Conservation (phyloP, 225 moss, liverwort and hornwort genomes). For the Pseudisothecium myosuroides region DNA sequence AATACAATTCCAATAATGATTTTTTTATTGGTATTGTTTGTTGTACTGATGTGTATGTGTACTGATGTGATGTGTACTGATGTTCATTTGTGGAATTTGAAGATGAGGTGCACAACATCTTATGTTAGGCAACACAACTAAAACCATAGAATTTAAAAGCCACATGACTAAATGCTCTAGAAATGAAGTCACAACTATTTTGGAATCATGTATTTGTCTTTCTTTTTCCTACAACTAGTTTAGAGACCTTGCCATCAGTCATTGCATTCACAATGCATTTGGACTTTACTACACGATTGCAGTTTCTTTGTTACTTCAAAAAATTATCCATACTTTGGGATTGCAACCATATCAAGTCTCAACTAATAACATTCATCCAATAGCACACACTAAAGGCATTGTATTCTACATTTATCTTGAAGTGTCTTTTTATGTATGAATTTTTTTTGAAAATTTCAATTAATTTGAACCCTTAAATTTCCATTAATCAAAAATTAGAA, state of each 20-base stretch:
- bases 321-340: too few relatives aligned
- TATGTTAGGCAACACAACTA: too few relatives aligned
- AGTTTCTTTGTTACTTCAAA: background rate
- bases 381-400: background rate
- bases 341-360: fast-evolving
- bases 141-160: background rate
- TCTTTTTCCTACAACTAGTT: too few relatives aligned
- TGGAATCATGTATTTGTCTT: background rate
- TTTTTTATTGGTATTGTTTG: background rate
- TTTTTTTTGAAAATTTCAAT: too few relatives aligned
- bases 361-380: background rate
- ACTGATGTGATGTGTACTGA: too few relatives aligned
- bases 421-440: fast-evolving
- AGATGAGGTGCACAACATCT: fast-evolving
- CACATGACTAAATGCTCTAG: fast-evolving
- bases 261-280: background rate
- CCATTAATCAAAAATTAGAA: background rate
- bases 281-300: background rate
- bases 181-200: background rate
- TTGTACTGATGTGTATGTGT: background rate
- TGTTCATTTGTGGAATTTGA: background rate
- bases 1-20: background rate
- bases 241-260: background rate
- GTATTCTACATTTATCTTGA: background rate
- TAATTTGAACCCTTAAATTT: fast-evolving